Evolutionary conservation across 208 protist genomes (phyloP).

Genomic region (Sergeia podlipaevii): DNA sequence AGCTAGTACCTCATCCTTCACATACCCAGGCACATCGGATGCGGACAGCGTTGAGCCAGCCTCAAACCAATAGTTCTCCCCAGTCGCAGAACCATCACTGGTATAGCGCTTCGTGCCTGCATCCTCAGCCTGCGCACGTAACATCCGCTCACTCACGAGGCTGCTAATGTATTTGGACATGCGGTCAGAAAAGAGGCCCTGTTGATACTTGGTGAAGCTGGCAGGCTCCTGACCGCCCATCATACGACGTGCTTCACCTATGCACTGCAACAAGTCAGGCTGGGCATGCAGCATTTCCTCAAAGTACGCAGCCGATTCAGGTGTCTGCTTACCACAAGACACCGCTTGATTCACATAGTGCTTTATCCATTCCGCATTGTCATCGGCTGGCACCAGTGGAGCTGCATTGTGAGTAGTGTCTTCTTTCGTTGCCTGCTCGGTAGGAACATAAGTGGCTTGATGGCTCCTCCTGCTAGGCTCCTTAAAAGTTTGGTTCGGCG

Average conservation of each 20-base stretch:
- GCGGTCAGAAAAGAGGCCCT: slow-evolving; percentile 57
- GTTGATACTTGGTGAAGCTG: slow-evolving; percentile 61
- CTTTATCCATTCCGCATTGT: slow-evolving; percentile 38
- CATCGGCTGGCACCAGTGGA: slow-evolving; percentile 23
- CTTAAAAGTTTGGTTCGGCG: too few relatives aligned
- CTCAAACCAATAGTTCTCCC: slow-evolving; percentile 88
- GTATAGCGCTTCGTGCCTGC: slow-evolving; percentile 45
- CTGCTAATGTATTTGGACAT: slow-evolving; percentile 47
- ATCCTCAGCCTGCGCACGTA: slow-evolving; percentile 53
- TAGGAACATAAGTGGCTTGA: too few relatives aligned
- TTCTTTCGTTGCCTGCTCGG: too few relatives aligned
- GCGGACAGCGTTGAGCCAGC: slow-evolving; percentile 60
- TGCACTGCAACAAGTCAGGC: slow-evolving; percentile 44
- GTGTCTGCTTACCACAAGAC: slow-evolving; percentile 28
- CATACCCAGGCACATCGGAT: slow-evolving; percentile 43
- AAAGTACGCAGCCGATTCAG: slow-evolving; percentile 64
- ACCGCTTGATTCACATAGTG: slow-evolving; percentile 36
- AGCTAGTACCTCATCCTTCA: slow-evolving; percentile 77
- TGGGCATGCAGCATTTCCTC: slow-evolving; percentile 50
- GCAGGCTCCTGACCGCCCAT: slow-evolving; percentile 60
- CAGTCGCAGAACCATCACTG: slow-evolving; percentile 73
- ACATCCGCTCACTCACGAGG: slow-evolving; percentile 46
- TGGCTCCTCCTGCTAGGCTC: too few relatives aligned
- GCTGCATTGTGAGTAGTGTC: too few relatives aligned
- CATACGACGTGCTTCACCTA: slow-evolving; percentile 53